A percentile compares a stretch with the other conserved stretches of the same genome.
phyloP scores from a whole-genome alignment of 208 protist genomes.

The Trypanosoma avium region DNA sequence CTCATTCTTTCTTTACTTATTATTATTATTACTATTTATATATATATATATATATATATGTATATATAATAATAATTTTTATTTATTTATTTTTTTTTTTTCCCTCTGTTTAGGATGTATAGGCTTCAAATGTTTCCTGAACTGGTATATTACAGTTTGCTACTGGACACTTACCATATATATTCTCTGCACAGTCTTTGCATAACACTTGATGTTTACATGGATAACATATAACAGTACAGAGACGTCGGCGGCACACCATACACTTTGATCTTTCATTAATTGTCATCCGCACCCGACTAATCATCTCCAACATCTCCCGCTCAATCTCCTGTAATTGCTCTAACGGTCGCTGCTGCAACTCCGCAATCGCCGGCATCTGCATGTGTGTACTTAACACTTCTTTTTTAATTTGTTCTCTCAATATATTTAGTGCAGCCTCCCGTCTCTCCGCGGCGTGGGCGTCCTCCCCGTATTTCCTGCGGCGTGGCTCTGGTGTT shows the following conservation, averaged over 20 bases:
- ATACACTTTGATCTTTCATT: constrained; percentile 87
- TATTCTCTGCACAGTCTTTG: constrained; percentile 73
- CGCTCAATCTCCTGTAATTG: constrained; percentile 84
- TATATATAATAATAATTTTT: constrained; percentile 2
- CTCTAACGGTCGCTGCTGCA: constrained; percentile 51
- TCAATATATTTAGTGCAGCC: constrained; percentile 31
- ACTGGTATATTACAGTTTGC: constrained; percentile 58
- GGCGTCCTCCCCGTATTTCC: constrained; percentile 59
- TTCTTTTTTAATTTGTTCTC: constrained; percentile 38
- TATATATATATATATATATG: neutral
- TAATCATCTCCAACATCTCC: constrained; percentile 79
- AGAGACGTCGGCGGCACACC: constrained; percentile 64
- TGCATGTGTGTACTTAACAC: constrained; percentile 63
- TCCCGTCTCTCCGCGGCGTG: constrained; percentile 45
- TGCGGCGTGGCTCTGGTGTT: constrained; percentile 41
- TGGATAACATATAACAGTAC: constrained; percentile 89
- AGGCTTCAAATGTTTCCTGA: constrained; percentile 74
- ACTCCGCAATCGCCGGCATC: constrained; percentile 56
- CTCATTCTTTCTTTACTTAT: neutral
- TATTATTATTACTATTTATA: neutral
- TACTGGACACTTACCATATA: constrained; percentile 63
- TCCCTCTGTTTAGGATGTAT: constrained; percentile 43
- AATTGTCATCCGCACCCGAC: constrained; percentile 66
- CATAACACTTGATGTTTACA: constrained; percentile 91
- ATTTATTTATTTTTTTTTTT: neutral